Percentiles rank a stretch among this genome's conserved stretches.
phyloP scores from a whole-genome alignment of 176 grass and related monocot species.

The Pharus latifolius region DNA sequence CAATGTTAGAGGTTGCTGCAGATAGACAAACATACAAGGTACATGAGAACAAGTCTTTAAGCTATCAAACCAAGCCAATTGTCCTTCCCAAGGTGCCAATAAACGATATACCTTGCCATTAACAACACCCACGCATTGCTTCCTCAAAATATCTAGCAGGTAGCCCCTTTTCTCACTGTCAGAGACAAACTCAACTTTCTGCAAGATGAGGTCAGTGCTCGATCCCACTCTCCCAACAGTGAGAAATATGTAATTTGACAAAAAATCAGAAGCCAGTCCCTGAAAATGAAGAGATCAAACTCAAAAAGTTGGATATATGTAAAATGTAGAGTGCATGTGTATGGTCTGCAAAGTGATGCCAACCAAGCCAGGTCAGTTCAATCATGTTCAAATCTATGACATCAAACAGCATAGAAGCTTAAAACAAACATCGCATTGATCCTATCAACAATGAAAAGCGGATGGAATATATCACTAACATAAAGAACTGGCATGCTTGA shows the following conservation, averaged over 20 bases:
- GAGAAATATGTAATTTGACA: constrained; percentile 79
- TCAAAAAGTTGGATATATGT: neutral
- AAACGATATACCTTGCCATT: constrained; percentile 36
- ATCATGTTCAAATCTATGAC: neutral
- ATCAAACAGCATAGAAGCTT: neutral
- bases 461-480: neutral
- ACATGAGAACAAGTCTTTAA: neutral
- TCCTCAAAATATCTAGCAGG: constrained; percentile 45
- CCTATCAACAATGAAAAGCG: neutral
- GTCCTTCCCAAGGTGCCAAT: neutral
- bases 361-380: too few species aligned
- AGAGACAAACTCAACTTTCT: constrained; percentile 63
- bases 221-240: constrained; percentile 76
- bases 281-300: constrained; percentile 10
- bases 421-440: neutral
- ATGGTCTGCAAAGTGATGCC: too few species aligned
- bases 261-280: constrained; percentile 61
- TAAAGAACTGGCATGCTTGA: neutral
- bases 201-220: constrained; percentile 71
- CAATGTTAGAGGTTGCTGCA: constrained; percentile 57
- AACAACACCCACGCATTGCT: constrained; percentile 24
- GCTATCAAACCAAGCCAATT: neutral
- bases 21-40: constrained; percentile 9
- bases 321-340: neutral
- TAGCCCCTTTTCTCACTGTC: constrained; percentile 51